Percentiles rank a stretch among this genome's conserved stretches.
These are phyloP conservation scores for Metschnikowia lochheadii DNA, from an alignment of 805 yeast genomes.

Conservation along the genomic window DNA sequence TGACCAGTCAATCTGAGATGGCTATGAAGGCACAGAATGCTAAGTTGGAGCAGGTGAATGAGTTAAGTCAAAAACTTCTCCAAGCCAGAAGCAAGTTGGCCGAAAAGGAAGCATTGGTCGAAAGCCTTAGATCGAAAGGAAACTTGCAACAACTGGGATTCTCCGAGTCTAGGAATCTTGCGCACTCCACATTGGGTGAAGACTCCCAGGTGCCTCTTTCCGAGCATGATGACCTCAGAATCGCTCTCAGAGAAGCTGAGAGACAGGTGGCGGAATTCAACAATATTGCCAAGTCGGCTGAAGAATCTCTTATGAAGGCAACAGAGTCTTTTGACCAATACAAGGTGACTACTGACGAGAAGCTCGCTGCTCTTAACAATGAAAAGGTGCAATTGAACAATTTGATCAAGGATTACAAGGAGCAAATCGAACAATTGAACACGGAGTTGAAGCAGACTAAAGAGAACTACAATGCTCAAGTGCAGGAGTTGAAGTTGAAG, in stretches of 20 bases:
- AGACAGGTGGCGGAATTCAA: slow-evolving; percentile 59
- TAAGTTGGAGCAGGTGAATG: slow-evolving; percentile 56
- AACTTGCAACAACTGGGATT: not conserved
- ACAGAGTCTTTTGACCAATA: slow-evolving; percentile 49
- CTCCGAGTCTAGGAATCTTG: not conserved
- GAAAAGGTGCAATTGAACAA: slow-evolving; percentile 24
- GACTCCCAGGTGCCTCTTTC: not conserved
- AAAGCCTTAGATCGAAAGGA: slow-evolving; percentile 26
- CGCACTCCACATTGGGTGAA: not conserved
- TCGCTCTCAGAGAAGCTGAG: slow-evolving; percentile 55
- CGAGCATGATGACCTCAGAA: slow-evolving; percentile 45
- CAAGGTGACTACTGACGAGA: slow-evolving; percentile 23
- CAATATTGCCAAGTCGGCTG: slow-evolving; percentile 61
- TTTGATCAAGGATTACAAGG: slow-evolving; percentile 17
- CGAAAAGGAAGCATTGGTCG: slow-evolving; percentile 37
- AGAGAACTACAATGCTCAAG: slow-evolving; percentile 3
- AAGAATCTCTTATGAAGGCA: slow-evolving; percentile 55
- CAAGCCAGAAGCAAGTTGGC: slow-evolving; percentile 39
- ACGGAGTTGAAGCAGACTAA: slow-evolving; percentile 4
- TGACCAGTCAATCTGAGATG: slow-evolving; percentile 53
- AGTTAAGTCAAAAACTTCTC: slow-evolving; percentile 43
- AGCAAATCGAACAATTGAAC: slow-evolving; percentile 5
- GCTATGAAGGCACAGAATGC: slow-evolving; percentile 50
- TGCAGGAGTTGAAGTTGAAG: slow-evolving; percentile 19
- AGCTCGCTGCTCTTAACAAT: slow-evolving; percentile 16